These are phyloP conservation scores for Gelatoporia subvermispora DNA, from an alignment of 768 basidiomycete species.

Conservation along the genomic window DNA sequence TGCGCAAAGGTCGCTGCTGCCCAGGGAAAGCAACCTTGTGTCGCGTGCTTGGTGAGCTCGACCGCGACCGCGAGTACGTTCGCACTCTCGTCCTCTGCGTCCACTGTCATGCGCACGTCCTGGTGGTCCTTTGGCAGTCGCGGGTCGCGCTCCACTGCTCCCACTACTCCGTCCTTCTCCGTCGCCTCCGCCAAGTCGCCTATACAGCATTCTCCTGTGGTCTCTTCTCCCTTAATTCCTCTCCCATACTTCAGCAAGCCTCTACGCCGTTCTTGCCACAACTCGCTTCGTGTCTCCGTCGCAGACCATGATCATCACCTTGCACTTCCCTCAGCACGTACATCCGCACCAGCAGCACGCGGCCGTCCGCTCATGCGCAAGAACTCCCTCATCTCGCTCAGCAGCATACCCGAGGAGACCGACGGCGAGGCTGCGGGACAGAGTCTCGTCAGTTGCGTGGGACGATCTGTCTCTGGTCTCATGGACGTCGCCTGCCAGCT, in stretches of 20 bases:
- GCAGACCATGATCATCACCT: conserved; percentile 10
- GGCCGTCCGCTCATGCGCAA: conserved; percentile 10
- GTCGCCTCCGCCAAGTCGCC: conserved; percentile 22
- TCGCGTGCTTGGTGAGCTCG: conserved; percentile 3
- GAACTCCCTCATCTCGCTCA: neutral
- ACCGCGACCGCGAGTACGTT: neutral
- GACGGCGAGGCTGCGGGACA: neutral
- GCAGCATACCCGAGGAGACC: neutral
- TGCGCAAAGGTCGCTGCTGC: neutral
- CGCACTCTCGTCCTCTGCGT: conserved; percentile 21
- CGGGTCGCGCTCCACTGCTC: conserved; percentile 30
- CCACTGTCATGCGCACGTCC: conserved; percentile 33
- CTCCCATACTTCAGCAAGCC: conserved; percentile 3
- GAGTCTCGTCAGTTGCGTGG: conserved; percentile 23
- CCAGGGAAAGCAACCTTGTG: neutral
- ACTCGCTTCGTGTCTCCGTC: conserved; percentile 2
- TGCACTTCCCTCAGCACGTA: conserved; percentile 6
- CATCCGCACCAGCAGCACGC: conserved; percentile 8
- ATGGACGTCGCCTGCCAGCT: conserved; percentile 51
- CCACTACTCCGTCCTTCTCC: conserved; percentile 29
- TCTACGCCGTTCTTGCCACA: conserved; percentile 6
- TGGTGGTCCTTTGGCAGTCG: conserved; percentile 41
- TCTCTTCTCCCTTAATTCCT: neutral
- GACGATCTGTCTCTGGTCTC: conserved; percentile 36
- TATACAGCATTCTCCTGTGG: conserved; percentile 15